Conservation (phyloP, 2,329 filamentous ascomycete species). For the Dothiorella sarmentorum region DNA sequence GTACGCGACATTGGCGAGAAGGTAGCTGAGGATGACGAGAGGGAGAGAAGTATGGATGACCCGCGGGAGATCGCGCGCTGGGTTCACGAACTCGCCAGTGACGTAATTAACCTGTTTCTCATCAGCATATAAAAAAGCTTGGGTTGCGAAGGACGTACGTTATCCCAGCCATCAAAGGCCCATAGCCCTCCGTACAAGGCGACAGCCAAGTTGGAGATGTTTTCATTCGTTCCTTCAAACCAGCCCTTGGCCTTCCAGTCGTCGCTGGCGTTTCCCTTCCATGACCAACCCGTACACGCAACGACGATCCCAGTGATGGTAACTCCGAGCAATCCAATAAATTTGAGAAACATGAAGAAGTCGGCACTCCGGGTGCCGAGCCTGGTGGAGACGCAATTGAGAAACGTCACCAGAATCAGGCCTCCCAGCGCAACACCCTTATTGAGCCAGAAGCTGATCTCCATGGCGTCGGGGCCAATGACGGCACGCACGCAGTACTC, state of each 20-base stretch:
- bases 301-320: conserved; percentile 87
- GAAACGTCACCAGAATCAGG: conserved; percentile 69
- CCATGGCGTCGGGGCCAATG: conserved; percentile 80
- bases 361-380: conserved; percentile 85
- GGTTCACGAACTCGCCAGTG: conserved; percentile 92
- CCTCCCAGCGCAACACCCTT: conserved; percentile 81
- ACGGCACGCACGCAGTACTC: conserved; percentile 91
- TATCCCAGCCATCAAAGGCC: conserved; percentile 99
- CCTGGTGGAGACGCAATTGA: conserved; percentile 90
- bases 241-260: conserved; percentile 87
- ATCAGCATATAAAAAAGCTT: conserved; percentile 19
- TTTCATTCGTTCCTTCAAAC: conserved; percentile 81
- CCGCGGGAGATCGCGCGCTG: conserved; percentile 80
- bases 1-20: conserved; percentile 89
- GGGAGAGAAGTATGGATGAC: conserved; percentile 98
- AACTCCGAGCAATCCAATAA: conserved; percentile 81
- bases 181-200: conserved; percentile 93
- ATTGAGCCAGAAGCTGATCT: conserved; percentile 81
- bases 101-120: conserved; percentile 82
- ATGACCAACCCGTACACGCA: conserved; percentile 77
- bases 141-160: conserved; percentile 57
- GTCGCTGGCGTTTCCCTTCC: conserved; percentile 67
- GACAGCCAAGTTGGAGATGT: conserved; percentile 84
- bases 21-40: conserved; percentile 83
- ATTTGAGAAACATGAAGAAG: conserved; percentile 95